Percentiles rank a stretch among this genome's conserved stretches.
Evolutionary conservation across 805 yeast species (phyloP).

Genomic region (Metschnikowia kunwiensis): DNA sequence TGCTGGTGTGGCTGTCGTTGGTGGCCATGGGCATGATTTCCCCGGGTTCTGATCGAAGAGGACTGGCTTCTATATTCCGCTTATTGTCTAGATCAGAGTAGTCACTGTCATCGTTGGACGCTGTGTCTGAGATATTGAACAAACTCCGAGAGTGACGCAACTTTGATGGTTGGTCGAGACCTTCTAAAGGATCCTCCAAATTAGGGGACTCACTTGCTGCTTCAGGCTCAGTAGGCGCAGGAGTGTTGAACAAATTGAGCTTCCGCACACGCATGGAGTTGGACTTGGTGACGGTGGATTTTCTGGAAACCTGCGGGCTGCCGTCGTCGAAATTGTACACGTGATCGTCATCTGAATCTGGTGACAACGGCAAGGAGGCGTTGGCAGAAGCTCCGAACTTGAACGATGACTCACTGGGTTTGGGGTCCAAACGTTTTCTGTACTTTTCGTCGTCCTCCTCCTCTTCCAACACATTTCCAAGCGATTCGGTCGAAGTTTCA

Average conservation of each 20-base stretch:
- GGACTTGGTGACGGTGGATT: slow-evolving; percentile 38
- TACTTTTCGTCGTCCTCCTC: slow-evolving; percentile 15
- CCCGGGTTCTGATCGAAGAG: too few relatives aligned
- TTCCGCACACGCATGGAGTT: slow-evolving; percentile 42
- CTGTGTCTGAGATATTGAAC: not conserved
- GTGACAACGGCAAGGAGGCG: slow-evolving; percentile 2
- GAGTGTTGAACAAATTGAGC: slow-evolving; percentile 31
- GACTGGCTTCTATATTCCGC: too few relatives aligned
- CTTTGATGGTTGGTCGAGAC: too few relatives aligned
- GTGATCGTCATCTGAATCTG: slow-evolving; percentile 21
- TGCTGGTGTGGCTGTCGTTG: not conserved
- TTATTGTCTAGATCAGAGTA: too few relatives aligned
- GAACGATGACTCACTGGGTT: slow-evolving; percentile 2
- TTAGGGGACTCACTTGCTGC: too few relatives aligned
- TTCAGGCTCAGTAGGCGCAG: too few relatives aligned
- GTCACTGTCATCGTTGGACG: slow-evolving; percentile 2
- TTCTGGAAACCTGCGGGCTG: slow-evolving; percentile 32
- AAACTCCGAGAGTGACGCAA: not conserved
- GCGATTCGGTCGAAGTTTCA: slow-evolving; percentile 15
- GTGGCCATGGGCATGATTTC: not conserved
- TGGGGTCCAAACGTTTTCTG: not conserved
- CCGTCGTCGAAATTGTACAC: slow-evolving; percentile 33
- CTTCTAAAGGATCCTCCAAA: too few relatives aligned
- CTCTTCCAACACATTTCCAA: slow-evolving; percentile 19
- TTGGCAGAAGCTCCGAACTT: not conserved